A percentile compares a stretch with the other conserved stretches of the same genome.
Evolutionary conservation across 2,329 filamentous ascomycete genomes (phyloP).

Genomic region (Fusarium scirpi): DNA sequence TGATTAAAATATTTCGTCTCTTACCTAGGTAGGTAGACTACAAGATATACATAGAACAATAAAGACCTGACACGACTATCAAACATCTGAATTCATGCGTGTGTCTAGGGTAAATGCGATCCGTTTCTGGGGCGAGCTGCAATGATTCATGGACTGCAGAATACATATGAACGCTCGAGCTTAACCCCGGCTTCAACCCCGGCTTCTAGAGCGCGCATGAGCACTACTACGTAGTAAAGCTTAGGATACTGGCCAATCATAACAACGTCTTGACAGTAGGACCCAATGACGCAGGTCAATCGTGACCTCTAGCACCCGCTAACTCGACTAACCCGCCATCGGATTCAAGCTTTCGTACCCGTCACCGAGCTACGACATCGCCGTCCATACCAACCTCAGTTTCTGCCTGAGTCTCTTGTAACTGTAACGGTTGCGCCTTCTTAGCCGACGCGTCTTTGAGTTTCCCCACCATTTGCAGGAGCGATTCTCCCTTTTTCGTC

Average conservation of each 20-base stretch:
- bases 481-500: slow-evolving; percentile 6
- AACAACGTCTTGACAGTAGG: background rate
- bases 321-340: slow-evolving; percentile 2
- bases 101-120: slow-evolving; percentile 8
- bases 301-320: slow-evolving; percentile 30
- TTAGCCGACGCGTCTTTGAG: slow-evolving; percentile 27
- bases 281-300: slow-evolving; percentile 42
- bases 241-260: slow-evolving; percentile 30
- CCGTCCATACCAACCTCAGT: slow-evolving; percentile 15
- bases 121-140: background rate
- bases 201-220: slow-evolving; percentile 16
- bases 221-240: slow-evolving; percentile 26
- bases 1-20: too few relatives aligned
- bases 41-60: background rate
- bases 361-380: slow-evolving; percentile 41
- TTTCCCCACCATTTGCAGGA: slow-evolving; percentile 15
- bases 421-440: slow-evolving; percentile 28
- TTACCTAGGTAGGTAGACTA: too few relatives aligned
- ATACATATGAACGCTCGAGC: slow-evolving; percentile 24
- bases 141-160: slow-evolving; percentile 39
- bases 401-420: slow-evolving; percentile 24
- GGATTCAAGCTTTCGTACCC: slow-evolving; percentile 30
- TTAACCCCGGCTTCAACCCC: slow-evolving; percentile 25
- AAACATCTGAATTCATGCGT: background rate
- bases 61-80: background rate